Evolutionary conservation across 257 asterid species (phyloP).

Genomic region (Penstemon newberryi): DNA sequence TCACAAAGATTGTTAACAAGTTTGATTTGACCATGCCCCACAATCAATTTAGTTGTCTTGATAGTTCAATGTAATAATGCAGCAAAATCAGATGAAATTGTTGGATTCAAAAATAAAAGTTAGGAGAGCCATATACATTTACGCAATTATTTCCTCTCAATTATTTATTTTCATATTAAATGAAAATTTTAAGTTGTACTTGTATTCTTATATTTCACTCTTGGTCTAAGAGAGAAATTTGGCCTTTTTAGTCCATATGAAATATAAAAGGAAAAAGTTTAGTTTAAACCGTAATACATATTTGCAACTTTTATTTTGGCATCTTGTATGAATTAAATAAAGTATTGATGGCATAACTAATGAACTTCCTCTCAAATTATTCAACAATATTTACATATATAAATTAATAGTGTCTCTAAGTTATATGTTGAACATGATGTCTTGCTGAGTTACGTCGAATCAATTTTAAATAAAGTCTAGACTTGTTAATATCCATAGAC

Average conservation of each 20-base stretch:
- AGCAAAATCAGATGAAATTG: slow-evolving; percentile 16
- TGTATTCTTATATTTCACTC: slow-evolving; percentile 6
- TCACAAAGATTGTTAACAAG: slow-evolving; percentile 25
- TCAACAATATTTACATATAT: no score
- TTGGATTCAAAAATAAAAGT: slow-evolving; percentile 1
- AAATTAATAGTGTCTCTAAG: no score
- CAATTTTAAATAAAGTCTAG: not conserved
- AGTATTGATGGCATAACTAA: no score
- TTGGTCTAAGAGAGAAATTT: not conserved
- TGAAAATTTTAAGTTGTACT: not conserved
- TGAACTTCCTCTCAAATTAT: no score
- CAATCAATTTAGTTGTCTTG: slow-evolving; percentile 33
- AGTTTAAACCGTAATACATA: no score
- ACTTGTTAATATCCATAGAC: not conserved
- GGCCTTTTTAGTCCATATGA: no score
- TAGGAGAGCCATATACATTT: not conserved
- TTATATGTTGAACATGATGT: not conserved
- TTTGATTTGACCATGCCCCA: slow-evolving; percentile 34
- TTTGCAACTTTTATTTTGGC: no score
- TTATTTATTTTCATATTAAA: not conserved
- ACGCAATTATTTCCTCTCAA: not conserved
- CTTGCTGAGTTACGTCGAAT: not conserved
- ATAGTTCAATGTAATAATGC: slow-evolving; percentile 28
- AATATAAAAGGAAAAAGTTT: no score
- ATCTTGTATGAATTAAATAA: no score